Percentiles rank a stretch among this genome's conserved stretches.
Evolutionary conservation across 371 early-diverging fungal species (phyloP).

Genomic region (Mucor plumbeus): DNA sequence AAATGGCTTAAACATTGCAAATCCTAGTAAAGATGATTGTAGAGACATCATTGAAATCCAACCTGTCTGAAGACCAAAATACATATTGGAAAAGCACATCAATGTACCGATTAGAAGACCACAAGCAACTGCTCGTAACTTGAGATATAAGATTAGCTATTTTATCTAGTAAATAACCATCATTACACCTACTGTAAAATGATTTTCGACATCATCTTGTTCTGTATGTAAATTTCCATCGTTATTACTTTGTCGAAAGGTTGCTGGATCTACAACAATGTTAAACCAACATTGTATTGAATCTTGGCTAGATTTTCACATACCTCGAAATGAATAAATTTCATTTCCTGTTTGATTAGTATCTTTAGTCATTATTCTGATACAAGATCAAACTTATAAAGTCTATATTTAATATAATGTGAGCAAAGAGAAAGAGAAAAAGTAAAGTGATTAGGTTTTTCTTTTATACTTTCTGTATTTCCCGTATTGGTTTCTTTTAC

Average conservation of each 20-base stretch:
- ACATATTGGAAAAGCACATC: constrained; percentile 85
- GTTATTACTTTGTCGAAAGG: background rate
- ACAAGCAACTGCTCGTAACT: constrained; percentile 65
- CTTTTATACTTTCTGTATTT: constrained; percentile 3
- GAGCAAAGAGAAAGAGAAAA: background rate
- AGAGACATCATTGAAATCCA: constrained; percentile 91
- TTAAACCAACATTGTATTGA: background rate
- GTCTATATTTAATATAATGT: background rate
- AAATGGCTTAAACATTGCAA: constrained; percentile 73
- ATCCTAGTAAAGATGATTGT: constrained; percentile 82
- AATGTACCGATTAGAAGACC: constrained; percentile 73
- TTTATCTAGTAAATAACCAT: background rate
- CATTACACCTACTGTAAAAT: constrained; percentile 28
- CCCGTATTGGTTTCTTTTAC: constrained; percentile 2
- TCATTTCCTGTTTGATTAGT: constrained; percentile 6
- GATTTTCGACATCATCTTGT: background rate
- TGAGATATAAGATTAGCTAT: background rate
- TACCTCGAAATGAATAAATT: constrained; percentile 26
- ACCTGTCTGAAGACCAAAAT: constrained; percentile 86
- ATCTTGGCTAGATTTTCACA: background rate
- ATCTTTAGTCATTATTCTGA: constrained; percentile 1
- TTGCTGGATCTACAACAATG: background rate
- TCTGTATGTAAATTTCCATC: background rate
- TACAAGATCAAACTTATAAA: background rate
- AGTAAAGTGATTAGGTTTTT: background rate